Conservation (phyloP, 2,329 filamentous ascomycete species). For the Talaromyces piceae region DNA sequence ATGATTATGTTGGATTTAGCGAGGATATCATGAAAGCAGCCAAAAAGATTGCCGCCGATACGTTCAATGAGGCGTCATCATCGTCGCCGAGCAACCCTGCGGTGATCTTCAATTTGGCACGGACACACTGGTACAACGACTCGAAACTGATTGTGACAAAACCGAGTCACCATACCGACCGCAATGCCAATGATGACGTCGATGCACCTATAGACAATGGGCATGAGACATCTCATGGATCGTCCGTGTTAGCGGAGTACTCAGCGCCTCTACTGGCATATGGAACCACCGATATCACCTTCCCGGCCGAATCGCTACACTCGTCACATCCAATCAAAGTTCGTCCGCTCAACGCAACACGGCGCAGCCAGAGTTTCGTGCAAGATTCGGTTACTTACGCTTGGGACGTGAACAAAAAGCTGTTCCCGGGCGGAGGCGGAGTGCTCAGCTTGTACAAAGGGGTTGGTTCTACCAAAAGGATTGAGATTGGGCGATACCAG, state of each 20-base stretch:
- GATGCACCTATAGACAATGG: background rate
- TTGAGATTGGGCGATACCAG: conserved; percentile 10
- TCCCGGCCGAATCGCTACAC: conserved; percentile 7
- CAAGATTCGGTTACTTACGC: conserved; percentile 8
- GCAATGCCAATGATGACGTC: background rate
- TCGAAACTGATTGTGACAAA: conserved; percentile 8
- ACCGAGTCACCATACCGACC: background rate
- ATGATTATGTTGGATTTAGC: conserved; percentile 8
- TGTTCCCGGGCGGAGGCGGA: conserved; percentile 10
- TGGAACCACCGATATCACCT: conserved; percentile 7
- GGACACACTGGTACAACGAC: conserved; percentile 11
- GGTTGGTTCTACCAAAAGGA: conserved; percentile 3
- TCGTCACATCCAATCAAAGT: conserved; percentile 7
- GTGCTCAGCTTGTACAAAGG: conserved; percentile 9
- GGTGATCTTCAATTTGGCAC: conserved; percentile 8
- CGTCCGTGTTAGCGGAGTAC: conserved; percentile 5
- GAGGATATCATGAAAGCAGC: conserved; percentile 5
- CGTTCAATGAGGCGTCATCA: background rate
- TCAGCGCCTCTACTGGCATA: conserved; percentile 6
- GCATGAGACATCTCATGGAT: background rate
- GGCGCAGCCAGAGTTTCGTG: conserved; percentile 7
- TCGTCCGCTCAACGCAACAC: conserved; percentile 7
- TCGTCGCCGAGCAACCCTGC: conserved; percentile 1
- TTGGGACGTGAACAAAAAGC: conserved; percentile 9
- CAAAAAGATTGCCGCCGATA: conserved; percentile 3